Percentiles rank a stretch among this genome's conserved stretches.
Evolutionary conservation across 257 asterid species (phyloP).

Genomic region (Petrea volubilis): DNA sequence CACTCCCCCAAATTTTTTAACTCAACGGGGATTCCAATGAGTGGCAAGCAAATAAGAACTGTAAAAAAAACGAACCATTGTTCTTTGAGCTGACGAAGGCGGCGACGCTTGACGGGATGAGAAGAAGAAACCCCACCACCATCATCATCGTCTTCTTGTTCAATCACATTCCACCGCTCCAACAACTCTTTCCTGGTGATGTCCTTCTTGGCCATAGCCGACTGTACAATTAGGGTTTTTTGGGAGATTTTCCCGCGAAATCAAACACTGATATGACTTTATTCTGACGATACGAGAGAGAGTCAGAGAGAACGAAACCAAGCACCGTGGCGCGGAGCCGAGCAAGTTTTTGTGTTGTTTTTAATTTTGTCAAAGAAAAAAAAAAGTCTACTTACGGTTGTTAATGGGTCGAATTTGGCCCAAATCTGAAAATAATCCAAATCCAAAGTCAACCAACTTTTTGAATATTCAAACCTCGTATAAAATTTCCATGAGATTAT

Average conservation of each 20-base stretch:
- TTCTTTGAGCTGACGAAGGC: conserved; percentile 80
- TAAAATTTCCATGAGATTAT: no score
- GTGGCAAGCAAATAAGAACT: neutral
- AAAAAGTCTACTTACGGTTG: no score
- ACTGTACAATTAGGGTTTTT: conserved; percentile 37
- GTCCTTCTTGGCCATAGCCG: conserved; percentile 55
- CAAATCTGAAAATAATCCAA: no score
- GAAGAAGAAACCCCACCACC: conserved; percentile 39
- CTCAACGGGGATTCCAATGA: no score
- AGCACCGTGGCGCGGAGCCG: neutral
- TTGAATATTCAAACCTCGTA: no score
- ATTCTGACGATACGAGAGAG: no score
- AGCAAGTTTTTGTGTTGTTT: neutral
- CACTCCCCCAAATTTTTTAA: neutral
- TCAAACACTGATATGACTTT: neutral
- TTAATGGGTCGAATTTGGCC: no score
- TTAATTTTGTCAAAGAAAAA: no score
- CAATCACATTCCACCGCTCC: conserved; percentile 86
- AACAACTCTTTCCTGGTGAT: conserved; percentile 60
- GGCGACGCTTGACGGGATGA: conserved; percentile 62
- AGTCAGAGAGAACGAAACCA: neutral
- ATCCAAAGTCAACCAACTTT: no score
- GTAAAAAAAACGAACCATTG: conserved; percentile 51
- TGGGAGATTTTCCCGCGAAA: conserved; percentile 31
- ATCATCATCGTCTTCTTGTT: conserved; percentile 69